These are phyloP conservation scores for Ustilago lituana DNA, from an alignment of 1,284 basidiomycete species.

Conservation along the genomic window DNA sequence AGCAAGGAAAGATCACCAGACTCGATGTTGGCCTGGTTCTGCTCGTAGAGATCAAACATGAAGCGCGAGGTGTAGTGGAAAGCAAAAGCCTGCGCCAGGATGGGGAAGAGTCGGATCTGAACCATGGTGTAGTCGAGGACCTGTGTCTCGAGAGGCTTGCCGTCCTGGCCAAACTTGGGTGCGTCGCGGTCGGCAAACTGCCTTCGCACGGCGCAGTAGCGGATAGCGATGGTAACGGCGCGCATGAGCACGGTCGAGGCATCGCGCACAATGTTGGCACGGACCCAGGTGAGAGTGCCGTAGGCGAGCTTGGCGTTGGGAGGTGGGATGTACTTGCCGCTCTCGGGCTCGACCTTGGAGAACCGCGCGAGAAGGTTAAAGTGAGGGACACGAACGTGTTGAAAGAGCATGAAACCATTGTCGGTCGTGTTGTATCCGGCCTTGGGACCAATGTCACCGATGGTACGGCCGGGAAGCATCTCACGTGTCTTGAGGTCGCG, in stretches of 20 bases:
- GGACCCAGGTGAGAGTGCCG: conserved; percentile 60
- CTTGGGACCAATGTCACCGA: conserved; percentile 68
- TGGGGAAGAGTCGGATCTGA: conserved; percentile 68
- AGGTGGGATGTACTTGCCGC: conserved; percentile 56
- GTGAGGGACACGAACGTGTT: conserved; percentile 66
- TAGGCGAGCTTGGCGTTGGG: conserved; percentile 55
- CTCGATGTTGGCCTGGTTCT: conserved; percentile 64
- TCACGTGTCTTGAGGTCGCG: conserved; percentile 67
- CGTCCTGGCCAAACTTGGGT: conserved; percentile 63
- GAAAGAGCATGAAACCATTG: conserved; percentile 65
- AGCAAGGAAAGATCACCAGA: conserved; percentile 67
- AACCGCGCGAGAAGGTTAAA: conserved; percentile 67
- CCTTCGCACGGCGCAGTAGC: conserved; percentile 68
- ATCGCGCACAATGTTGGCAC: conserved; percentile 67
- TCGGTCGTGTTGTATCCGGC: conserved; percentile 66
- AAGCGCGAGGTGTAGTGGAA: conserved; percentile 67
- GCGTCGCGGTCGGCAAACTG: conserved; percentile 68
- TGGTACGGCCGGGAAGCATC: conserved; percentile 65
- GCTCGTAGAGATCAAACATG: conserved; percentile 68
- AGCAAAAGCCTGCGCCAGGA: conserved; percentile 68
- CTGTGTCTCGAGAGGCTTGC: conserved; percentile 66
- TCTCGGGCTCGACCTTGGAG: conserved; percentile 64
- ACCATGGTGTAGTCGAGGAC: conserved; percentile 69
- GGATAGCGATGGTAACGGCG: conserved; percentile 67
- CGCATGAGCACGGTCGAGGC: conserved; percentile 66